Conservation (phyloP, 2,329 filamentous ascomycete species). For the Alternaria conjuncta region DNA sequence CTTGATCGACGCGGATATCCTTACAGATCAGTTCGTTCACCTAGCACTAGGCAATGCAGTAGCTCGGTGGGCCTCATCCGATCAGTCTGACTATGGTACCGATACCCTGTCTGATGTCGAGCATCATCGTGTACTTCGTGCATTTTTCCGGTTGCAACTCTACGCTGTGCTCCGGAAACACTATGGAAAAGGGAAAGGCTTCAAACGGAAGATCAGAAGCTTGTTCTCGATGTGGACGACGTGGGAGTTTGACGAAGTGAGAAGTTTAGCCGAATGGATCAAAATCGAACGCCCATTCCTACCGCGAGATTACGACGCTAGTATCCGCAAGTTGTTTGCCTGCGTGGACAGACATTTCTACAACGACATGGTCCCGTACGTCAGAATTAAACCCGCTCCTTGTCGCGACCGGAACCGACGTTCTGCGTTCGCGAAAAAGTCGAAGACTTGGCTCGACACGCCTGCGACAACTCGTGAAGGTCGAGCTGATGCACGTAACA, state of each 20-base stretch:
- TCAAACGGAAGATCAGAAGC: not conserved
- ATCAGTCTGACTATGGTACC: not conserved
- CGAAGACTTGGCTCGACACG: not conserved
- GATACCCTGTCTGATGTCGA: not conserved
- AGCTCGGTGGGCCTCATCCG: not conserved
- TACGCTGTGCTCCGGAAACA: not conserved
- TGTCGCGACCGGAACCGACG: not conserved
- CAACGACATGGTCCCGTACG: not conserved
- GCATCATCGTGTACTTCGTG: not conserved
- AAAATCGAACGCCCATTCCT: not conserved
- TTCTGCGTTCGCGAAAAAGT: not conserved
- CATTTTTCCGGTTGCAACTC: not conserved
- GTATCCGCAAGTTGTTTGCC: not conserved
- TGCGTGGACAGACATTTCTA: not conserved
- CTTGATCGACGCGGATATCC: not conserved
- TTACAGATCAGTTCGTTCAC: not conserved
- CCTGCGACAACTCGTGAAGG: not conserved
- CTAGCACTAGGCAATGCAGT: not conserved
- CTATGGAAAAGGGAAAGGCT: not conserved
- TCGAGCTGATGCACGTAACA: not conserved
- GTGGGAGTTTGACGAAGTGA: conserved; percentile 3
- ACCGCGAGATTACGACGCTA: not conserved
- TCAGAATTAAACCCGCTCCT: not conserved
- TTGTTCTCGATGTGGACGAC: not conserved
- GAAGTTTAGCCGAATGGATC: conserved; percentile 2